phyloP scores from a whole-genome alignment of 352 stramenopile genomes.

The Globisporangium barbulae region DNA sequence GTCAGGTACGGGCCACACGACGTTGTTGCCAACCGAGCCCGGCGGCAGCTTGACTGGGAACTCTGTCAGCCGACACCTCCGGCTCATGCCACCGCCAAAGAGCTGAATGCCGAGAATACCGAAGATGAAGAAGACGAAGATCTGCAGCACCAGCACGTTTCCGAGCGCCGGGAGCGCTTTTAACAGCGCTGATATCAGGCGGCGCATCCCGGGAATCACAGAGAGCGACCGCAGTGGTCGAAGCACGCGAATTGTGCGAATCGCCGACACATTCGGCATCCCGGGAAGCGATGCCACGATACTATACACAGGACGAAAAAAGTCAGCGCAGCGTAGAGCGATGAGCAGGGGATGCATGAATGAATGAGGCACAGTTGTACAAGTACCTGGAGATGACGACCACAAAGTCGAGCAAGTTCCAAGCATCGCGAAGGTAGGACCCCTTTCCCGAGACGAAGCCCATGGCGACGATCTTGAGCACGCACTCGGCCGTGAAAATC shows the following conservation, averaged over 20 bases:
- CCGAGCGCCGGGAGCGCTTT: slow-evolving; percentile 82
- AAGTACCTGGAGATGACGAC: slow-evolving; percentile 84
- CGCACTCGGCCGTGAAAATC: slow-evolving; percentile 85
- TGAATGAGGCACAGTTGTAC: too few relatives aligned
- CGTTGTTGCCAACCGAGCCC: slow-evolving; percentile 7
- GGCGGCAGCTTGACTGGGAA: slow-evolving; percentile 53
- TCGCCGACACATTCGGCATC: slow-evolving; percentile 76
- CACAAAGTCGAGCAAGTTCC: slow-evolving; percentile 92
- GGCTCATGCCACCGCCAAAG: slow-evolving; percentile 78
- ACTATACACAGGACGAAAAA: slow-evolving; percentile 22
- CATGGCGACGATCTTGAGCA: slow-evolving; percentile 91
- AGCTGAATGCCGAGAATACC: slow-evolving; percentile 89
- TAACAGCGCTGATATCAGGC: slow-evolving; percentile 80
- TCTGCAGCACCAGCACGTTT: slow-evolving; percentile 87
- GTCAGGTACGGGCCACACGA: slow-evolving; percentile 46
- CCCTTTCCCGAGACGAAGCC: slow-evolving; percentile 59
- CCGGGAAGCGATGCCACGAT: slow-evolving; percentile 48
- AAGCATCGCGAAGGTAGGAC: slow-evolving; percentile 81
- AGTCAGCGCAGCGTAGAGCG: too few relatives aligned
- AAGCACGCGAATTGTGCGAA: slow-evolving; percentile 87
- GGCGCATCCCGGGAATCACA: slow-evolving; percentile 75
- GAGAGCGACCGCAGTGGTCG: slow-evolving; percentile 87
- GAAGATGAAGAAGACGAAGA: slow-evolving; percentile 92
- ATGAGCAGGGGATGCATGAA: too few relatives aligned
- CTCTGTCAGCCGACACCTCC: slow-evolving; percentile 76